A percentile compares a stretch with the other conserved stretches of the same genome.
phyloP scores from a whole-genome alignment of 1,284 basidiomycete genomes.

The Papiliotrema laurentii region DNA sequence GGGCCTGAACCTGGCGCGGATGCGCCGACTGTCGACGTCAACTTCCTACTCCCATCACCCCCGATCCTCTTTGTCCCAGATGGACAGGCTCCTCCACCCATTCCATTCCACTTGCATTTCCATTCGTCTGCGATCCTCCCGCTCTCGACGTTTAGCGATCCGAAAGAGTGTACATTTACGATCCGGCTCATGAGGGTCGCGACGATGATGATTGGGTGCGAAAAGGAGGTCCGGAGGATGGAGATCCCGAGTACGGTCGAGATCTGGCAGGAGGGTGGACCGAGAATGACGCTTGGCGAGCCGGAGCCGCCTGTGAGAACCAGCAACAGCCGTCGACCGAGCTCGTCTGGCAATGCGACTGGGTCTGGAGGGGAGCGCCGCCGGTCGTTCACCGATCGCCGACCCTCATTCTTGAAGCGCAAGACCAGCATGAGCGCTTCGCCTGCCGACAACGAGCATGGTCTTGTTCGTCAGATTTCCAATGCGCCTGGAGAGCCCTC shows the following conservation, averaged over 20 bases:
- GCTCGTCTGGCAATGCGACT: background rate
- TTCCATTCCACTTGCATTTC: slow-evolving; percentile 38
- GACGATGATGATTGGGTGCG: slow-evolving; percentile 22
- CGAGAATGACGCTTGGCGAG: slow-evolving; percentile 13
- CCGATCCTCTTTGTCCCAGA: slow-evolving; percentile 29
- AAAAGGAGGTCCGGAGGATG: slow-evolving; percentile 27
- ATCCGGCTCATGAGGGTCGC: slow-evolving; percentile 31
- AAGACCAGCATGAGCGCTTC: slow-evolving; percentile 1
- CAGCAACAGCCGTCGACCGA: background rate
- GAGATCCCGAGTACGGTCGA: slow-evolving; percentile 28
- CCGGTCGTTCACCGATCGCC: slow-evolving; percentile 4
- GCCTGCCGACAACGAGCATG: background rate
- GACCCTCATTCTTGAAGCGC: slow-evolving; percentile 11
- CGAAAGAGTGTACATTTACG: slow-evolving; percentile 21
- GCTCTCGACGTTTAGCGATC: slow-evolving; percentile 28
- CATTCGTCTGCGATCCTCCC: slow-evolving; percentile 22
- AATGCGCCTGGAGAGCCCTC: background rate
- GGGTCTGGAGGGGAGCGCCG: background rate
- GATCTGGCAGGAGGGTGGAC: slow-evolving; percentile 33
- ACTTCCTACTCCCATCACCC: slow-evolving; percentile 32
- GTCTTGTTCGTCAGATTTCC: background rate
- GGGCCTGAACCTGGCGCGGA: background rate
- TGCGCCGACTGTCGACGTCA: slow-evolving; percentile 20
- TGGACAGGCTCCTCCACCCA: slow-evolving; percentile 14
- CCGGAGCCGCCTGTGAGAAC: background rate